Percentiles rank a stretch among this genome's conserved stretches.
Evolutionary conservation across 257 asterid species (phyloP).

Genomic region (Solanum sitiens): DNA sequence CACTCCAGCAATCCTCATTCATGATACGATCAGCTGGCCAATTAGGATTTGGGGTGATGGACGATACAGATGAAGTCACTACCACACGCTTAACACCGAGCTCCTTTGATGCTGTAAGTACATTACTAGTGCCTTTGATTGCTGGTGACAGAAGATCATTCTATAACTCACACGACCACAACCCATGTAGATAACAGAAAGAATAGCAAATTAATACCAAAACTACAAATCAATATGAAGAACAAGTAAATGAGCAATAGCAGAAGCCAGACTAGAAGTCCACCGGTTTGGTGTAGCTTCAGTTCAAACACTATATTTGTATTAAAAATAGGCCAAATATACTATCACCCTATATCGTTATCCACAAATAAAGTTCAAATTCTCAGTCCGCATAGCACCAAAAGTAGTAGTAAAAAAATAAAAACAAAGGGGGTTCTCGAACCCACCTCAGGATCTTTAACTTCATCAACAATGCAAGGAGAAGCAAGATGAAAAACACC

Average conservation of each 20-base stretch:
- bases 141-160: slow-evolving; percentile 74
- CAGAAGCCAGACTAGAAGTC: background rate
- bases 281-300: background rate
- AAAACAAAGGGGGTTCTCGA: background rate
- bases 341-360: background rate
- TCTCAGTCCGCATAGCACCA: rapidly evolving
- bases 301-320: background rate
- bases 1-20: slow-evolving; percentile 89
- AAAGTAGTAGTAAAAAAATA: background rate
- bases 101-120: slow-evolving; percentile 82
- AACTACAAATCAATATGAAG: background rate
- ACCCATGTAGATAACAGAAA: background rate
- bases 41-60: slow-evolving; percentile 53
- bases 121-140: slow-evolving; percentile 69
- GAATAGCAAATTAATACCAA: background rate
- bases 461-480: slow-evolving; percentile 49
- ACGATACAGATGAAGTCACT: slow-evolving; percentile 70
- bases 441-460: slow-evolving; percentile 64
- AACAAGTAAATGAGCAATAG: background rate
- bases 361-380: background rate
- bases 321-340: background rate
- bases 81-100: slow-evolving; percentile 82
- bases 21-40: slow-evolving; percentile 57
- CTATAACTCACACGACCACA: slow-evolving; percentile 19
- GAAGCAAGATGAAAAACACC: slow-evolving; percentile 84